Evolutionary conservation across 192 early-diverging fungal species (phyloP).

Genomic region (Coemansia sp.): DNA sequence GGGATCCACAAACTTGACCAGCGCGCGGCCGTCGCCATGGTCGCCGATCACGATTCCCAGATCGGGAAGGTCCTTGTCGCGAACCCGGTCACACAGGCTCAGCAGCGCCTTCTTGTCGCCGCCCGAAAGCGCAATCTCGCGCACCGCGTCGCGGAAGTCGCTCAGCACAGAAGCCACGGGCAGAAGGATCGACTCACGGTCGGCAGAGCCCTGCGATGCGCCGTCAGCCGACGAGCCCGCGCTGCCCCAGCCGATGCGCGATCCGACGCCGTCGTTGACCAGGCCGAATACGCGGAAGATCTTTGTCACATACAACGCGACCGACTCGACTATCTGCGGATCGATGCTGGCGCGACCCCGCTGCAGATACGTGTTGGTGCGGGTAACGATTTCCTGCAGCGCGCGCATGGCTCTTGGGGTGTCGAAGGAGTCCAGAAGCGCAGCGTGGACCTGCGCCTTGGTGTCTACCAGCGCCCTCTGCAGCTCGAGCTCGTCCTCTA

Average conservation of each 20-base stretch:
- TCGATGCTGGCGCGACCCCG: conserved; percentile 61
- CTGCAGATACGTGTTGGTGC: conserved; percentile 79
- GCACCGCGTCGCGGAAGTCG: conserved; percentile 84
- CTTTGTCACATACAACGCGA: conserved; percentile 76
- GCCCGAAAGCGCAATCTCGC: conserved; percentile 62
- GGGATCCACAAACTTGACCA: conserved; percentile 86
- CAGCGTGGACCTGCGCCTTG: conserved; percentile 72
- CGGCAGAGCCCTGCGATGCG: conserved; percentile 20
- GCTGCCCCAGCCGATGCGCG: conserved; percentile 66
- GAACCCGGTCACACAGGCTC: conserved; percentile 76
- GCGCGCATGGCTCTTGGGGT: conserved; percentile 79
- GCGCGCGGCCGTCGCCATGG: conserved; percentile 88
- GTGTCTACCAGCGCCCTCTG: conserved; percentile 60
- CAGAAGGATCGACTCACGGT: conserved; percentile 62
- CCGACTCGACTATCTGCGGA: conserved; percentile 68
- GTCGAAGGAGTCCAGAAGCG: conserved; percentile 91
- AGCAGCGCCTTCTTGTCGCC: conserved; percentile 62
- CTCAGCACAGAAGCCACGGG: conserved; percentile 80
- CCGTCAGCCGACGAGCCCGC: conserved; percentile 20
- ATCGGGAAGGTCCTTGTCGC: conserved; percentile 83
- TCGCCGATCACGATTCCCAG: conserved; percentile 92
- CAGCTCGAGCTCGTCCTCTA: conserved; percentile 69
- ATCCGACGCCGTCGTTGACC: conserved; percentile 55
- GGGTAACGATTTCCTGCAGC: conserved; percentile 72
- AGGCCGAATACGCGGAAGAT: conserved; percentile 87